Evolutionary conservation across 176 grass and related monocot species (phyloP).

Genomic region (Oryza glumipatula): DNA sequence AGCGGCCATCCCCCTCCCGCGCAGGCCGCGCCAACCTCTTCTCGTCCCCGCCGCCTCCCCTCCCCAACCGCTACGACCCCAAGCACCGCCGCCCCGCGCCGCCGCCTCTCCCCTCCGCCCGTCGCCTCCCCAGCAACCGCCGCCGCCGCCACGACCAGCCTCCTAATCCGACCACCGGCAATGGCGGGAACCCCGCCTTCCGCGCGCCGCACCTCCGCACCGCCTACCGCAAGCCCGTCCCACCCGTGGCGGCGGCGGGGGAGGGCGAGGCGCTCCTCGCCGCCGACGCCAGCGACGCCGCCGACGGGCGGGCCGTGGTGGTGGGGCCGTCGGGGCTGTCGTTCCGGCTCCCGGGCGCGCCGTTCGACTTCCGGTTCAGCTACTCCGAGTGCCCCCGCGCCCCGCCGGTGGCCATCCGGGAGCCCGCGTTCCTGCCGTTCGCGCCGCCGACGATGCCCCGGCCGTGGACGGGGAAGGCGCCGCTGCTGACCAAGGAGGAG

Average conservation of each 20-base stretch:
- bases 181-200: constrained; percentile 45
- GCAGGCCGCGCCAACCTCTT: constrained; percentile 51
- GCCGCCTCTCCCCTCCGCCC: constrained; percentile 3
- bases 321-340: constrained; percentile 74
- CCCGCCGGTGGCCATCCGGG: constrained; percentile 88
- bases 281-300: constrained; percentile 51
- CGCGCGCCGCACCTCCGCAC: constrained; percentile 66
- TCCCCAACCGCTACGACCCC: constrained; percentile 52
- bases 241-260: constrained; percentile 43
- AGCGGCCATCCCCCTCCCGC: constrained; percentile 16
- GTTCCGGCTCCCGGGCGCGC: constrained; percentile 77
- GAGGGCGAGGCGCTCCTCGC: constrained; percentile 59
- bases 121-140: constrained; percentile 2
- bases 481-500: constrained; percentile 93
- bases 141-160: constrained; percentile 12
- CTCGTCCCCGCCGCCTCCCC: constrained; percentile 49
- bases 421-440: constrained; percentile 97
- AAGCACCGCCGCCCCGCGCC: constrained; percentile 35
- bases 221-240: constrained; percentile 81
- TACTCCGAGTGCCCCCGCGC: constrained; percentile 87
- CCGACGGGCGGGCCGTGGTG: constrained; percentile 61
- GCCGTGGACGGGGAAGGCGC: constrained; percentile 95
- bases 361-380: constrained; percentile 97
- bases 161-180: constrained; percentile 28
- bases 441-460: constrained; percentile 92